Evolutionary conservation across 2,329 filamentous ascomycete genomes (phyloP).

Genomic region (Zymoseptoria tritici): DNA sequence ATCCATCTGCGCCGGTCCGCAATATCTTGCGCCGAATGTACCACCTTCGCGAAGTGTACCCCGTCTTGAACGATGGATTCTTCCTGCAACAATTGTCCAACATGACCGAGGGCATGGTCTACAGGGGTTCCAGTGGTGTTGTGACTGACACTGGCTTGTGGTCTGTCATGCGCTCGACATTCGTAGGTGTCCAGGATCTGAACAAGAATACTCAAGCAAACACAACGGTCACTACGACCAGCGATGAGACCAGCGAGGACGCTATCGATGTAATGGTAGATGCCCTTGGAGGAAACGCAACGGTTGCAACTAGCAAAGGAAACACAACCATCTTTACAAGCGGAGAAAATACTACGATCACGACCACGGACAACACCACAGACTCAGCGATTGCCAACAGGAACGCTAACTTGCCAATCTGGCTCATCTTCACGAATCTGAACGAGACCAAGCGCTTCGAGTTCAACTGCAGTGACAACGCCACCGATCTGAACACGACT

Average conservation of each 20-base stretch:
- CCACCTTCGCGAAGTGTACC: constrained; percentile 49
- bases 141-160: constrained; percentile 52
- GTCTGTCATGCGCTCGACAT: constrained; percentile 47
- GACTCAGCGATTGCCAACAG: background rate
- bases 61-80: constrained; percentile 52
- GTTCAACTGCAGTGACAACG: constrained; percentile 47
- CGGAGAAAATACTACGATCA: background rate
- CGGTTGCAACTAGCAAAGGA: constrained; percentile 17
- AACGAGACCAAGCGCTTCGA: constrained; percentile 43
- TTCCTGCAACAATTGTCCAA: constrained; percentile 49
- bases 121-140: constrained; percentile 44
- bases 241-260: background rate
- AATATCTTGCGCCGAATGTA: constrained; percentile 55
- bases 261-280: background rate
- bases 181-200: constrained; percentile 43
- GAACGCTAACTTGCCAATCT: constrained; percentile 34
- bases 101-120: constrained; percentile 42
- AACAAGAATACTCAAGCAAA: constrained; percentile 19
- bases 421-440: constrained; percentile 44
- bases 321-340: constrained; percentile 18
- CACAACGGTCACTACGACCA: constrained; percentile 18
- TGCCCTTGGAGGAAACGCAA: background rate
- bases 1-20: constrained; percentile 52
- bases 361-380: background rate
- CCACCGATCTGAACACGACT: constrained; percentile 24